A percentile compares a stretch with the other conserved stretches of the same genome.
Conservation (phyloP, 805 yeast genomes). For the Kluyveromyces wickerhamii region DNA sequence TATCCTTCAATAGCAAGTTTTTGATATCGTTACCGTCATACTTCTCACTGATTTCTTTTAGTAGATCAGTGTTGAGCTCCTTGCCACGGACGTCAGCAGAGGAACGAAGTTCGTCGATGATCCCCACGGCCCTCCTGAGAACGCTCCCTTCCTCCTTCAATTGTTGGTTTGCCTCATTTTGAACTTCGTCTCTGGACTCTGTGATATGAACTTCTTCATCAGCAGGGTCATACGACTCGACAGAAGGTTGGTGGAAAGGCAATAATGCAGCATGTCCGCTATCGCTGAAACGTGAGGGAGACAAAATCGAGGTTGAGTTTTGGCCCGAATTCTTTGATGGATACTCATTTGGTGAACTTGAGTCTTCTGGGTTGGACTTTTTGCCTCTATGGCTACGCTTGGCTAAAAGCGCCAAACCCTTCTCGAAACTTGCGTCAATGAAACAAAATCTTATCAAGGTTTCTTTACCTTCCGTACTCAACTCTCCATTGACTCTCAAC, state of each 20-base stretch:
- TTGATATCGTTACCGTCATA: constrained; percentile 32
- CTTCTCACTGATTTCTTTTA: constrained; percentile 25
- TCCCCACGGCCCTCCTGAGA: constrained; percentile 16
- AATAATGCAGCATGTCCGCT: constrained; percentile 30
- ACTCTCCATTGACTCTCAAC: constrained; percentile 45
- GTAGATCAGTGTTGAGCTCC: constrained; percentile 16
- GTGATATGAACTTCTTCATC: constrained; percentile 28
- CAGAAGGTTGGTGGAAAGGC: constrained; percentile 31
- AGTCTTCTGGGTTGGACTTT: neutral
- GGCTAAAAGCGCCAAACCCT: constrained; percentile 34
- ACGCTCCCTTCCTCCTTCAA: constrained; percentile 21
- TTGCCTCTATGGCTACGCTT: constrained; percentile 10
- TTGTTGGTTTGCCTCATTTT: constrained; percentile 13
- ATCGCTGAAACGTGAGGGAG: constrained; percentile 21
- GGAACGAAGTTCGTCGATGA: constrained; percentile 11
- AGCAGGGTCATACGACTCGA: constrained; percentile 21
- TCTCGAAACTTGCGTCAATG: constrained; percentile 63
- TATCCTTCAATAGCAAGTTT: constrained; percentile 32
- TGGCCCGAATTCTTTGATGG: neutral
- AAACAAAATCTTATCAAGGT: constrained; percentile 62
- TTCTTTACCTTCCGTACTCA: constrained; percentile 71
- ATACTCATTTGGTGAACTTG: constrained; percentile 1
- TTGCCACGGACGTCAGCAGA: constrained; percentile 6
- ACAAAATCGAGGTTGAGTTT: constrained; percentile 11
- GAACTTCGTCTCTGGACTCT: constrained; percentile 11